These are phyloP conservation scores for Aspergillus novoparasiticus DNA, from an alignment of 2,329 filamentous ascomycete genomes.

Conservation along the genomic window DNA sequence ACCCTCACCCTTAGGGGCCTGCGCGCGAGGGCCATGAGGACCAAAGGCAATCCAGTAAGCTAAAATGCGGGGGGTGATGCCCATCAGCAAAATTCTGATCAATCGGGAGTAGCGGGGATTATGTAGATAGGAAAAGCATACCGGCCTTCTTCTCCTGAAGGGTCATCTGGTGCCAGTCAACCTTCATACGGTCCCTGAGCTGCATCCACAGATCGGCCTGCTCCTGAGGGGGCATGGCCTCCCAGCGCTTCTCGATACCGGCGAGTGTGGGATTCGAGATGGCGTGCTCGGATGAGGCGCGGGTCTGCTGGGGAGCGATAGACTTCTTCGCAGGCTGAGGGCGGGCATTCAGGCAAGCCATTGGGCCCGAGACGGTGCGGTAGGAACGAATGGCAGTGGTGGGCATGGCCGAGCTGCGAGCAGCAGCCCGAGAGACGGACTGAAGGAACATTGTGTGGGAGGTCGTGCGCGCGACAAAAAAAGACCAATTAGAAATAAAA, in stretches of 20 bases:
- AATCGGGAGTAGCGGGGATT: not conserved
- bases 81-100: constrained; percentile 29
- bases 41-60: constrained; percentile 99
- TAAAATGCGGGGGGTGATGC: constrained; percentile 45
- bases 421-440: constrained; percentile 47
- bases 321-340: constrained; percentile 35
- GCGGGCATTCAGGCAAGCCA: constrained; percentile 42
- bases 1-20: constrained; percentile 79
- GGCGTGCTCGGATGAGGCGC: constrained; percentile 74
- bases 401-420: constrained; percentile 45
- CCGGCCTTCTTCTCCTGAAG: constrained; percentile 98
- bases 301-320: constrained; percentile 53
- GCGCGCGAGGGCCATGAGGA: constrained; percentile 87
- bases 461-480: constrained; percentile 30
- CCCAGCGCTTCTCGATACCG: constrained; percentile 99
- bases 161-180: constrained; percentile 92
- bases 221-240: constrained; percentile 95
- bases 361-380: constrained; percentile 33
- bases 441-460: constrained; percentile 51
- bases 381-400: constrained; percentile 38
- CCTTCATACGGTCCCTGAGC: constrained; percentile 97
- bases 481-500: constrained; percentile 30
- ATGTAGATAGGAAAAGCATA: constrained; percentile 58
- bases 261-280: constrained; percentile 97
- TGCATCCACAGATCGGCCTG: constrained; percentile 99